Evolutionary conservation across 1,284 basidiomycete genomes (phyloP), one percentile per base, ranked within the genome.

Genomic region (Irpex rosettiformis): DNA sequence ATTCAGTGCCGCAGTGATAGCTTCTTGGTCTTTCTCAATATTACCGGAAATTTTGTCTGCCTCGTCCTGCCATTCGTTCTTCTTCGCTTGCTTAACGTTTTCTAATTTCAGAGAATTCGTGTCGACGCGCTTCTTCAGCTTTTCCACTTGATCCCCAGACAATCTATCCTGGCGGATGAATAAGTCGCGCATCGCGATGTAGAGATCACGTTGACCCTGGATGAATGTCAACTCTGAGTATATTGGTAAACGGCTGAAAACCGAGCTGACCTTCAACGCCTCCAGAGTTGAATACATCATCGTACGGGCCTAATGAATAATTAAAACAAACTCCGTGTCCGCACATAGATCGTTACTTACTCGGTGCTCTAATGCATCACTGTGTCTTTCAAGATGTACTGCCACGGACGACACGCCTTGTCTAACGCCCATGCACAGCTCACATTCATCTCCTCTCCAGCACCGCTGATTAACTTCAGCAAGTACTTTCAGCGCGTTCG

Each of bases 171-270:
- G 89, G 22, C 94, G 85, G 51, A 85, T 77, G 69, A 96, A 91
- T 3, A 96, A 78, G 66, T 95, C 93, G 21, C 91, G 84, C 70
- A 90, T 88, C 6, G 92, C 86, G 45, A 92, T 77, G 70, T 94
- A 96, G 3, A 97, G 77, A 69, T 98, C 95, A 43, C 94, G 85
- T 71, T 97, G 93, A 53, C 76, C 76, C 85, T 94, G 75, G 4
- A 21, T 43, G 72, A 57, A 8, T 6, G 45, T 24, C 22, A 11
- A 16, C 37, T 5, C 6, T 27, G 10, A 45, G 7, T 8, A 57
- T 66, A 3, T 57, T 64, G 58, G 58, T 70, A 69, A n/a, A 24
- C 13, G 11, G 24, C n/a, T 62, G 25, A 55, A 42, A 47, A 42
- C 2, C 10, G 10, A 54, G 54, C 69, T 65, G 59, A 89, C 90